Percentiles rank a stretch among this genome's conserved stretches.
Evolutionary conservation across 768 basidiomycete genomes (phyloP).

Genomic region (Suillus decipiens): DNA sequence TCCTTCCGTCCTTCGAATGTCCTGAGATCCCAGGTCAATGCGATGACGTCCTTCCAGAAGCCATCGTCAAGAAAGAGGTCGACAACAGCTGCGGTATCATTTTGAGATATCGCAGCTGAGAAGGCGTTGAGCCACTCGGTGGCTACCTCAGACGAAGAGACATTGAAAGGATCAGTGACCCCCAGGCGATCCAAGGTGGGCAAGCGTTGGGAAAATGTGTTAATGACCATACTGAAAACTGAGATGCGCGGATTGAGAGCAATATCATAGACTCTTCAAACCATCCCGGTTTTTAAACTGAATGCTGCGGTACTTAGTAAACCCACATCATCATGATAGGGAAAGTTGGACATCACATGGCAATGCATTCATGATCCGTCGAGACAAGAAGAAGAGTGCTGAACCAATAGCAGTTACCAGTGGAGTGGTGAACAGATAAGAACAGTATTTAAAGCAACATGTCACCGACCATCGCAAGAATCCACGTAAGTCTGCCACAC

Average conservation of each 20-base stretch:
- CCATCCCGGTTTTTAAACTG: background rate
- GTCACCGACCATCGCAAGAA: too few species aligned
- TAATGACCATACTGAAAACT: background rate
- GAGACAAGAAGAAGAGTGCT: too few species aligned
- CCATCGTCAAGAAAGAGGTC: slow-evolving; percentile 32
- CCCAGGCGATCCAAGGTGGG: slow-evolving; percentile 32
- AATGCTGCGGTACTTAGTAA: too few species aligned
- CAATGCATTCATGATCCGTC: too few species aligned
- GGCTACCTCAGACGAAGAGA: slow-evolving; percentile 25
- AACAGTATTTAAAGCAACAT: too few species aligned
- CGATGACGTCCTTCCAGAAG: slow-evolving; percentile 55
- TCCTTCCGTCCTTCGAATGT: slow-evolving; percentile 43
- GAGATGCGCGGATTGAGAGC: background rate
- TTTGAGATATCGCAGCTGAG: slow-evolving; percentile 22
- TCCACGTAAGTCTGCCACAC: too few species aligned
- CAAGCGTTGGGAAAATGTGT: slow-evolving; percentile 25
- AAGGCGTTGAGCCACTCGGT: slow-evolving; percentile 28
- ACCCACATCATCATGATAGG: too few species aligned
- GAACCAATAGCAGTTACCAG: too few species aligned
- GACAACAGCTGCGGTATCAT: slow-evolving; percentile 19
- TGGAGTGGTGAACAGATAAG: too few species aligned
- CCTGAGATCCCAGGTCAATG: slow-evolving; percentile 58
- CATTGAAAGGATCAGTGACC: slow-evolving; percentile 20
- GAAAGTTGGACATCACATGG: too few species aligned
- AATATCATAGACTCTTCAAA: background rate